A percentile compares a stretch with the other conserved stretches of the same genome.
phyloP scores from a whole-genome alignment of 208 protist species.

The Leishmania braziliensis region DNA sequence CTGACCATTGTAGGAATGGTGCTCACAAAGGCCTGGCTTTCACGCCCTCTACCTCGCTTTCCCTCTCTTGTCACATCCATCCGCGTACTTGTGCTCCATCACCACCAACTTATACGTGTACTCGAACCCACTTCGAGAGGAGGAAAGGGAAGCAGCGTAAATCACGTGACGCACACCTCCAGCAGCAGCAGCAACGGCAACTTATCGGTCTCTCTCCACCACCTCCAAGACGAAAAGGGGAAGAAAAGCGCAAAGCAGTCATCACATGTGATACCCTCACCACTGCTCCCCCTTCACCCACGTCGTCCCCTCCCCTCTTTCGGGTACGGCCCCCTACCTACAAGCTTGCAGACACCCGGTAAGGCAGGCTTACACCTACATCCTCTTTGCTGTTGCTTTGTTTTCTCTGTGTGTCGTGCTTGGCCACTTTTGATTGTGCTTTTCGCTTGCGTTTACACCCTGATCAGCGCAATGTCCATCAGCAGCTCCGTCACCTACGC shows the following conservation, averaged over 20 bases:
- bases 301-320: background rate
- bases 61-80: background rate
- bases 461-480: conserved; percentile 8
- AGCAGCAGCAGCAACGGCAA: background rate
- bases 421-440: background rate
- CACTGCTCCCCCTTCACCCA: background rate
- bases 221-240: background rate
- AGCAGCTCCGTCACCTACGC: conserved; percentile 13
- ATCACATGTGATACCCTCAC: background rate
- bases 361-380: background rate
- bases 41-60: background rate
- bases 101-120: background rate
- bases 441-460: background rate
- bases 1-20: background rate
- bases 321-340: background rate
- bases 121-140: background rate
- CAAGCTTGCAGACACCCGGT: background rate
- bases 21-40: background rate
- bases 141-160: background rate
- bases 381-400: background rate
- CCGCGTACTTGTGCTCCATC: background rate
- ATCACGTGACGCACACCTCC: background rate
- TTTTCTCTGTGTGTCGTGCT: background rate
- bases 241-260: background rate
- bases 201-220: background rate